Base-by-base conservation (phyloP, 192 early-diverging fungal genomes). In the Dissophora globulifera region DNA sequence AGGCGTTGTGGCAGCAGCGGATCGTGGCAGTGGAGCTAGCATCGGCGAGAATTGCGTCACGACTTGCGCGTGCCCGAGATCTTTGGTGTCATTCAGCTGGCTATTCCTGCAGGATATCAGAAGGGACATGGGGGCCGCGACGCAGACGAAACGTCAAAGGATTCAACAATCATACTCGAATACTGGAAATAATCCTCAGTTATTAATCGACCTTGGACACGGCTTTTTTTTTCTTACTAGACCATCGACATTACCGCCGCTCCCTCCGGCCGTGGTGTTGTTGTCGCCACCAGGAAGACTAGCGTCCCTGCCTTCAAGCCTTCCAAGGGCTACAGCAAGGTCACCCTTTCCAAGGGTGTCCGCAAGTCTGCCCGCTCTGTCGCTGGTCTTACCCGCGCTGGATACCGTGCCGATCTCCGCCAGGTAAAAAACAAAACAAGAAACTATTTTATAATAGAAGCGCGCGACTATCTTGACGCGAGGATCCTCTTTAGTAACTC, bases 361-460 rank as follows among this genome's bases (percentile, higher is more conserved):
- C 89, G 91, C 75, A 83, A 79, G 60, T 82, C 89, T 67, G 84
- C 89, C 68, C 84, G 84, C 79, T 78, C 79, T 67, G 82, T 94
- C 68, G 85, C 81, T 53, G 69, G 88, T 62, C 69, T 89, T 50
- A 74, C 87, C 67, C 83, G 80, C 65, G 53, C 67, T 67, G 76
- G 78, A 52, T 92, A 92, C 88, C 87, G 92, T 58, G 84, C 88
- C 58, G 92, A 94, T 70, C 85, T 92, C 62, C 82, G 85, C 76
- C 58, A 85, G 65, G 86, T 87, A 86, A 63, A 55, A 26, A 38
- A 35, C 38, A 45, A 9, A 41, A 26, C 9, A 55, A 38, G 6
- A 41, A 3, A 43, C 35, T 38, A 9, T 9, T 38, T 13, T 6
- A 38, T 38, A 6, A 13, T 13, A 38, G 35, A 13, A 38, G 6